Evolutionary conservation across 495 filamentous ascomycete genomes (phyloP).

Genomic region (Xylaria acuta): DNA sequence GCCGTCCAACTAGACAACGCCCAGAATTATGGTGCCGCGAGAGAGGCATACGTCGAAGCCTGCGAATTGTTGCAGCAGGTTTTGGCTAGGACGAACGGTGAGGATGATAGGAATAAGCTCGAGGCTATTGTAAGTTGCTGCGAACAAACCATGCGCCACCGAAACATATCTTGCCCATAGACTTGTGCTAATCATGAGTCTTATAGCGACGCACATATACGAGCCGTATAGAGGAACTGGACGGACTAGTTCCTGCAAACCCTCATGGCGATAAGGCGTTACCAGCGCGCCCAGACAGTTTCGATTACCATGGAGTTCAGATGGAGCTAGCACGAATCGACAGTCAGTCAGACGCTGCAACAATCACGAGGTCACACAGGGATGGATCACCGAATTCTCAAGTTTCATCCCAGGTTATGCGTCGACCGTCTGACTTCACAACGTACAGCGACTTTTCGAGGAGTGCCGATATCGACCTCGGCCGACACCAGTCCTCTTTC

Average conservation of each 20-base stretch:
- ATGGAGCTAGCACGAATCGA: conserved; percentile 59
- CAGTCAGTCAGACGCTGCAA: conserved; percentile 52
- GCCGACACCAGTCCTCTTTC: conserved; percentile 53
- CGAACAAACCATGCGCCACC: neutral
- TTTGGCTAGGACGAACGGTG: conserved; percentile 79
- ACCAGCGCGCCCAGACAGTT: conserved; percentile 77
- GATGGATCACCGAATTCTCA: conserved; percentile 35
- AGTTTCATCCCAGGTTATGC: conserved; percentile 21
- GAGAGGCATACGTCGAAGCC: conserved; percentile 90
- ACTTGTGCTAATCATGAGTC: conserved; percentile 23
- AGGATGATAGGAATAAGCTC: conserved; percentile 86
- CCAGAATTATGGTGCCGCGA: conserved; percentile 90
- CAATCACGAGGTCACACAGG: conserved; percentile 50
- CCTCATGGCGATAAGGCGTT: conserved; percentile 71
- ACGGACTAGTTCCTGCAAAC: conserved; percentile 67
- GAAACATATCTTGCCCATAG: neutral
- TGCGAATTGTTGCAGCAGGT: conserved; percentile 87
- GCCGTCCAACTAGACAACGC: conserved; percentile 95
- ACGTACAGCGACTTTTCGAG: conserved; percentile 36
- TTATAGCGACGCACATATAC: conserved; percentile 84
- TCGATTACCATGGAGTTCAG: conserved; percentile 64
- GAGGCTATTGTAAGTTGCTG: conserved; percentile 83
- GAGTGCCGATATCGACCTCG: conserved; percentile 29
- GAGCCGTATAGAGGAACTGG: conserved; percentile 83
- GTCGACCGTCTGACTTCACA: conserved; percentile 26